Evolutionary conservation across 768 basidiomycete genomes (phyloP), one percentile per base, ranked within the genome.

Genomic region (Suillus paluster): DNA sequence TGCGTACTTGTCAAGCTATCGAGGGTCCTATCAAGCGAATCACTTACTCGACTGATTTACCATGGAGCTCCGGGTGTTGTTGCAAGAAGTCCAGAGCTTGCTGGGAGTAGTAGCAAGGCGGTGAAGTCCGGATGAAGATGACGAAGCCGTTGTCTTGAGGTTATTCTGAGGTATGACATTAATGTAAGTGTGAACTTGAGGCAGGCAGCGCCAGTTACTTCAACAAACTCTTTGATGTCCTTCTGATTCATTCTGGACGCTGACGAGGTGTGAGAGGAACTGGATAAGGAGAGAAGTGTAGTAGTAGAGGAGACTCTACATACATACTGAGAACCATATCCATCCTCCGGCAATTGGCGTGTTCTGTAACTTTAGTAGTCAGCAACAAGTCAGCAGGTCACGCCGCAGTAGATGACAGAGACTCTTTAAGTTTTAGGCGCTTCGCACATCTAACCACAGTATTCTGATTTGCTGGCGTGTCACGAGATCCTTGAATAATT

Each of bases 271-370:
- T 11, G 23, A 55, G 23, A 9, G 23, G 53, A 55, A 19, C 23
- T 55, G 17, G 53, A 55, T 5, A 55, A 25, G 23, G 53, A 55
- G 36, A 36, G 53, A 39, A 60, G 25, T 44, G 41, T 60, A 44
- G 59, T n/a, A n/a, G n/a, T n/a, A n/a, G n/a, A n/a, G n/a, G n/a
- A n/a, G n/a, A n/a, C n/a, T n/a, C n/a, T n/a, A n/a, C n/a, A n/a
- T n/a, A n/a, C n/a, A n/a, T n/a, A n/a, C n/a, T n/a, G 59, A 60
- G 30, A 60, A 34, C 59, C n/a, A 60, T 60, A 42, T 60, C 21
- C 27, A 50, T 12, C 49, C 10, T 30, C 11, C 41, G 54, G 55
- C 30, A 42, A n/a, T 55, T 9, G 15, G 50, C 39, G 42, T 8
- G 36, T 42, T 30, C 27, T 30, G 17, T 3, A 10, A n/a, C 9